Evolutionary conservation across 495 filamentous ascomycete genomes (phyloP).

Genomic region (Chaetomium tenue): DNA sequence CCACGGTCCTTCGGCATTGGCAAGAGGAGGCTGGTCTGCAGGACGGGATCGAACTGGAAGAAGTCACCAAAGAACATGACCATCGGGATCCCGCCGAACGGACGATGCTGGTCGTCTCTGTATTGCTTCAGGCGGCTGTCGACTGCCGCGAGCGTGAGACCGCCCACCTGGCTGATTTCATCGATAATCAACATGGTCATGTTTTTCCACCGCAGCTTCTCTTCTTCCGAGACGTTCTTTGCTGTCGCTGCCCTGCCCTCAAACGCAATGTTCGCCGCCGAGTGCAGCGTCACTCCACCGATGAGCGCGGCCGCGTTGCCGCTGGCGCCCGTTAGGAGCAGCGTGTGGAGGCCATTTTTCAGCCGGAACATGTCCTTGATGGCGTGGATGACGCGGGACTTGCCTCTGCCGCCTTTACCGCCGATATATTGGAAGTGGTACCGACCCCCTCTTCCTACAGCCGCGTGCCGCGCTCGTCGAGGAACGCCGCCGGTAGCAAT

Average conservation of each 20-base stretch:
- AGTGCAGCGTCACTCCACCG: neutral
- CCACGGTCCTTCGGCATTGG: slow-evolving; percentile 9
- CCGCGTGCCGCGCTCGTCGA: no score
- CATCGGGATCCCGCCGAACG: slow-evolving; percentile 16
- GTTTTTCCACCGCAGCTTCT: no score
- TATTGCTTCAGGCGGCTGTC: slow-evolving; percentile 18
- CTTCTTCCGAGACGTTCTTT: no score
- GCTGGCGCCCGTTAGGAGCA: slow-evolving; percentile 12
- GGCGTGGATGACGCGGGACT: neutral
- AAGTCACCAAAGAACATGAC: slow-evolving; percentile 18
- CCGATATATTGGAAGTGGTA: neutral
- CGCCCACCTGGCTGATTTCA: no score
- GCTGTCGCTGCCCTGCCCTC: no score
- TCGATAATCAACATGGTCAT: no score
- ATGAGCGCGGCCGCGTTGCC: slow-evolving; percentile 9
- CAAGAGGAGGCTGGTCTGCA: slow-evolving; percentile 18
- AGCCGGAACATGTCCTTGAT: slow-evolving; percentile 10
- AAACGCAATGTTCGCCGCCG: no score
- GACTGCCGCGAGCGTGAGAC: slow-evolving; percentile 9
- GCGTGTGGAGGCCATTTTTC: slow-evolving; percentile 11
- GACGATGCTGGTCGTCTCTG: slow-evolving; percentile 11
- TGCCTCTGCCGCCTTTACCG: neutral
- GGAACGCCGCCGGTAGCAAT: no score
- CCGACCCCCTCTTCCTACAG: neutral
- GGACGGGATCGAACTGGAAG: slow-evolving; percentile 21